Percentiles rank a stretch among this genome's conserved stretches.
Conservation (phyloP, 148 eudicot species). For the Vaccinium vitisidaea region DNA sequence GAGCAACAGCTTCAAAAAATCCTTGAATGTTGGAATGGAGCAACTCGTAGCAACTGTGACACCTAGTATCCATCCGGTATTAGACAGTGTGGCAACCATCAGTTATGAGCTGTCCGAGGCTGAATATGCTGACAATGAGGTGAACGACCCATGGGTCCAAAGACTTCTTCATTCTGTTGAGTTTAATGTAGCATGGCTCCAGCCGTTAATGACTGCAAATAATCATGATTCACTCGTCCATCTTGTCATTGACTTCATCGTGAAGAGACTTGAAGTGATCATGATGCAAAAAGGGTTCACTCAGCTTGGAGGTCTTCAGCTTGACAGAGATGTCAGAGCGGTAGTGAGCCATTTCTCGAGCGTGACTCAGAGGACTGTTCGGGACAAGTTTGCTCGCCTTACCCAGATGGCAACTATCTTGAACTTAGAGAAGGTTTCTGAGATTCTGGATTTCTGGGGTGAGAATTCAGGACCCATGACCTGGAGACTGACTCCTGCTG, state of each 20-base stretch:
- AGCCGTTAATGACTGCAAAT: constrained; percentile 80
- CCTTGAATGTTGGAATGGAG: constrained; percentile 47
- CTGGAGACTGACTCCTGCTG: constrained; percentile 93
- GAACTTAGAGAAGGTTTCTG: constrained; percentile 88
- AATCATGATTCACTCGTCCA: constrained; percentile 82
- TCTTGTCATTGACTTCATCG: constrained; percentile 76
- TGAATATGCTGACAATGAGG: constrained; percentile 90
- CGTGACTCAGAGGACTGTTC: constrained; percentile 92
- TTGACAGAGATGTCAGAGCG: constrained; percentile 83
- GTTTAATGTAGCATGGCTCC: constrained; percentile 81
- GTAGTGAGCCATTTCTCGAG: constrained; percentile 85
- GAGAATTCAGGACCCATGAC: constrained; percentile 99
- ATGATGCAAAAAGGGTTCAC: constrained; percentile 98
- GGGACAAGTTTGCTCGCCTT: constrained; percentile 89
- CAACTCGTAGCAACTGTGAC: constrained; percentile 78
- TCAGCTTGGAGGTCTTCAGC: constrained; percentile 94
- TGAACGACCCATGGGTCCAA: constrained; percentile 94
- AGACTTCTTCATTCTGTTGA: constrained; percentile 90
- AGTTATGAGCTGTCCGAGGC: constrained; percentile 91
- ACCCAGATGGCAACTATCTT: constrained; percentile 95
- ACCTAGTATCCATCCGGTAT: constrained; percentile 75
- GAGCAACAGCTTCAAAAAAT: constrained; percentile 74
- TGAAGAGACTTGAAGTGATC: constrained; percentile 91
- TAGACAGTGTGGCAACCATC: constrained; percentile 66
- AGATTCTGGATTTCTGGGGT: constrained; percentile 96